Evolutionary conservation across 768 basidiomycete species (phyloP).

Genomic region (Hygrophorus pudorinus): DNA sequence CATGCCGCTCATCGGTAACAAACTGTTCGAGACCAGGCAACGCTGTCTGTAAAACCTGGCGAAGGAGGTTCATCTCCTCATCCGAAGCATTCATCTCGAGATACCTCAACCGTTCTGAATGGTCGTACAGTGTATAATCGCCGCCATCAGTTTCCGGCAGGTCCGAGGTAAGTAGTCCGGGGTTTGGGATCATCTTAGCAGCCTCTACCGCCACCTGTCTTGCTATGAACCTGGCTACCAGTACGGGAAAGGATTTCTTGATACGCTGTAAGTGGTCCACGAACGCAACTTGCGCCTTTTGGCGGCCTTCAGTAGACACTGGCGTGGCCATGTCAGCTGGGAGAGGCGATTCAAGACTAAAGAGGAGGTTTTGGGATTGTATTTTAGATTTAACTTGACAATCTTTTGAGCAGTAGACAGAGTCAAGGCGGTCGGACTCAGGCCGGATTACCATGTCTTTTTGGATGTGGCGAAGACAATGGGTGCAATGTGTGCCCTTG

Average conservation of each 20-base stretch:
- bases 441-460: conserved; percentile 33
- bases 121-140: conserved; percentile 62
- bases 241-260: conserved; percentile 34
- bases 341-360: conserved; percentile 54
- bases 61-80: conserved; percentile 41
- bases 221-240: conserved; percentile 65
- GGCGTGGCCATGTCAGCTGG: conserved; percentile 32
- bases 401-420: conserved; percentile 64
- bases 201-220: conserved; percentile 61
- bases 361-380: conserved; percentile 62
- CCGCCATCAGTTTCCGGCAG: conserved; percentile 37
- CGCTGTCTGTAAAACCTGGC: conserved; percentile 45
- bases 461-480: conserved; percentile 57
- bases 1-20: conserved; percentile 52
- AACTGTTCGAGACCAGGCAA: conserved; percentile 68
- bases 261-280: conserved; percentile 43
- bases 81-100: conserved; percentile 41
- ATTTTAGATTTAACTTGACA: conserved; percentile 47
- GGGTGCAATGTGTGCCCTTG: conserved; percentile 59
- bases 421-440: conserved; percentile 40
- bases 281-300: conserved; percentile 50
- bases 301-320: conserved; percentile 32
- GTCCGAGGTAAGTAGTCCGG: conserved; percentile 20
- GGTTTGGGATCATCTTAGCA: conserved; percentile 35
- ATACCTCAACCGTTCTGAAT: conserved; percentile 66